phyloP scores from a whole-genome alignment of 768 basidiomycete species.

The Phylloporus rhodoxanthus region DNA sequence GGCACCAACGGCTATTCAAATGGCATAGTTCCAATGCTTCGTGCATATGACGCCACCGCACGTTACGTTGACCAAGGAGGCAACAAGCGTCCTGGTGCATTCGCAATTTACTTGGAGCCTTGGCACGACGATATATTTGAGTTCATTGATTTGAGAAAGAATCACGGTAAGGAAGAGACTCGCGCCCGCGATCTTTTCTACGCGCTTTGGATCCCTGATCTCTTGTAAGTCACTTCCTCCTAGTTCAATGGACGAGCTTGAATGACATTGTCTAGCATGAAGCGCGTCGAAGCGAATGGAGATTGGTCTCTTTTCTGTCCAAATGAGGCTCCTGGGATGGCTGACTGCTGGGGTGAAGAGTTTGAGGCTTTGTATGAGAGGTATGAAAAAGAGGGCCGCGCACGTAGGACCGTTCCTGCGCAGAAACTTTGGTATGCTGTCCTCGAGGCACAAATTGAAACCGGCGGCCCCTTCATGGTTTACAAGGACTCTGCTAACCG shows the following conservation, averaged over 20 bases:
- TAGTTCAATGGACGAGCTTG: not conserved
- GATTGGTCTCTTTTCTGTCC: conserved; percentile 99
- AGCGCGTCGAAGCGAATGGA: conserved; percentile 82
- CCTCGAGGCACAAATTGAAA: conserved; percentile 95
- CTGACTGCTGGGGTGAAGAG: conserved; percentile 84
- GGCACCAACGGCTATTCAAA: conserved; percentile 99
- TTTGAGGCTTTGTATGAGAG: conserved; percentile 81
- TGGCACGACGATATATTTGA: conserved; percentile 99
- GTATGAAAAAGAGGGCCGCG: conserved; percentile 88
- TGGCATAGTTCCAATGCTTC: conserved; percentile 98
- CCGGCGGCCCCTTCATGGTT: conserved; percentile 97
- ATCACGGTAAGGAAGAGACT: conserved; percentile 96
- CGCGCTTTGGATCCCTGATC: conserved; percentile 95
- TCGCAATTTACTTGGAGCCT: conserved; percentile 97
- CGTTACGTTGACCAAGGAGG: conserved; percentile 99
- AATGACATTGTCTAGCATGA: conserved; percentile 60
- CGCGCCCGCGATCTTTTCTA: conserved; percentile 97
- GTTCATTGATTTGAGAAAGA: conserved; percentile 96
- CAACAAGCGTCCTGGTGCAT: conserved; percentile 98
- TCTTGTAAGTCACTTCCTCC: conserved; percentile 59
- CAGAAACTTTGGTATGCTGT: conserved; percentile 99
- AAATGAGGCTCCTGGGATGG: conserved; percentile 86
- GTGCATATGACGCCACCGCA: conserved; percentile 95
- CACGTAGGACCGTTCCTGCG: conserved; percentile 78
- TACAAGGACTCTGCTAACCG: conserved; percentile 97